Evolutionary conservation across 2,329 filamentous ascomycete genomes (phyloP), one percentile per base, ranked within the genome.

Genomic region (Clathrospora elynae): DNA sequence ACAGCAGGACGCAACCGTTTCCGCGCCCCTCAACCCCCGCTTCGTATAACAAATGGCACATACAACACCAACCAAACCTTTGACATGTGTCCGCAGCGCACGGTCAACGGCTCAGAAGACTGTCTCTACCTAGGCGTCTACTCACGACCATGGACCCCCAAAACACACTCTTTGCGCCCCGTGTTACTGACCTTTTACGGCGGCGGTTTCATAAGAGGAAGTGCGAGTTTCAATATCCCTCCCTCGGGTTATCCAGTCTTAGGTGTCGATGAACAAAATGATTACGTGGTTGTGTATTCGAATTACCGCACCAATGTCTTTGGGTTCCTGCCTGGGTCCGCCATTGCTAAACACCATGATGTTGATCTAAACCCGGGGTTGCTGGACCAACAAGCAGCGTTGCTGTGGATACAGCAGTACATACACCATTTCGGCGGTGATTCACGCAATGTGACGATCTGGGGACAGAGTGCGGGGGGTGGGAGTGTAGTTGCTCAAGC

Each of bases 181-280:
- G 81, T 85, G 0, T 73, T 85, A 0, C 75, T 85, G 3, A 75
- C 76, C 3, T 84, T 82, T 58, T 83, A 81, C 57, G 82, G 82
- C 37, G 82, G 82, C 9, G 83, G 74, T 2, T 85, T 81, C 66
- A 79, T 84, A 35, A 70, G 80, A 58, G 83, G 82, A 6, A 73
- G 73, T 19, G 82, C 78, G 0, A 75, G 70, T 24, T 81, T 84
- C 55, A 64, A 61, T 5, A 71, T 84, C 6, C 81, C 81, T 3
- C 81, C 82, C 2, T 67, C 75, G 0, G 78, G 73, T 1, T 85
- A 79, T 54, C 82, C 81, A 0, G 72, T 83, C 3, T 69, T 85
- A 3, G 82, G 84, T 51, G 78, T 77, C 3, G 79, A 75, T 17
- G 51, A 58, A 1, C 46, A 62, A 3, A 79, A 79, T 44, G 78